Evolutionary conservation across 2,329 filamentous ascomycete genomes (phyloP).

Genomic region (Hymenoscyphus infarciens): DNA sequence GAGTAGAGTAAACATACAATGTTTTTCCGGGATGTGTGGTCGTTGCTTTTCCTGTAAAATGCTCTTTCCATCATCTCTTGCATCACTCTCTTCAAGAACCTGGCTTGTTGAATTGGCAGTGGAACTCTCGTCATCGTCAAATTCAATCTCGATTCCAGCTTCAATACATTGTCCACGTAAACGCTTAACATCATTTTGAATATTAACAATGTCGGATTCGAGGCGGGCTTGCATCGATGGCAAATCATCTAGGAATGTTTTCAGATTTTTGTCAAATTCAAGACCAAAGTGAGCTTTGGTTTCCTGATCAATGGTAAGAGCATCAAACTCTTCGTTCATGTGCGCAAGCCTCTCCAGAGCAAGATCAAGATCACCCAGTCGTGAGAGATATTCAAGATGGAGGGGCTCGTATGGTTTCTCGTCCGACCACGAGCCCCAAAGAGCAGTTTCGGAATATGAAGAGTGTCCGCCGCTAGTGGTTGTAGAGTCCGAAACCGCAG

Average conservation of each 20-base stretch:
- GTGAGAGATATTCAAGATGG: conserved; percentile 15
- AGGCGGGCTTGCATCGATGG: conserved; percentile 12
- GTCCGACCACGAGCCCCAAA: neutral
- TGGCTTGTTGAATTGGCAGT: neutral
- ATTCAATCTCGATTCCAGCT: neutral
- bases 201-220: conserved; percentile 11
- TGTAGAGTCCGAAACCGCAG: too few species aligned
- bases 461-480: too few species aligned
- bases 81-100: neutral
- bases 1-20: conserved; percentile 17
- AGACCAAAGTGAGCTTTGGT: neutral
- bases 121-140: neutral
- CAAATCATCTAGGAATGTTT: conserved; percentile 9
- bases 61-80: neutral
- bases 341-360: conserved; percentile 13
- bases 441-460: too few species aligned
- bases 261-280: conserved; percentile 2
- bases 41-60: neutral
- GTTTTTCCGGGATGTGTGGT: neutral
- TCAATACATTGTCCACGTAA: conserved; percentile 14
- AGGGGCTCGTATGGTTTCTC: conserved; percentile 11
- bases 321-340: conserved; percentile 11
- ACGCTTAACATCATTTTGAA: neutral
- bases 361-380: conserved; percentile 23
- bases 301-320: conserved; percentile 5